These are phyloP conservation scores for Keqinozyma sinolaborantium DNA, from an alignment of 1,139 yeast genomes.

Conservation along the genomic window DNA sequence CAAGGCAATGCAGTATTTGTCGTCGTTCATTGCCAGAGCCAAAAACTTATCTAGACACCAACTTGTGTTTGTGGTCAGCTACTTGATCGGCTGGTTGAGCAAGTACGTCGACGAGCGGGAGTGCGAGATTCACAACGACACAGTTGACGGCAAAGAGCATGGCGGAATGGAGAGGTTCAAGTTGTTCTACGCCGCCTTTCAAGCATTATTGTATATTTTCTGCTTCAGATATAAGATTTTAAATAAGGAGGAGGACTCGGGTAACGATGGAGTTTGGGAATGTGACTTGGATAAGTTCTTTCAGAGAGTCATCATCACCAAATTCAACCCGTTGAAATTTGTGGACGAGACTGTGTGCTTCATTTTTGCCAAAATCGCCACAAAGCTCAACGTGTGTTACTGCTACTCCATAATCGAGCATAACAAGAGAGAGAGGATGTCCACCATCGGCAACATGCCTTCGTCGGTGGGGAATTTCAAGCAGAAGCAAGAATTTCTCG, in stretches of 20 bases:
- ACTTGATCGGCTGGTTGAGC: constrained; percentile 79
- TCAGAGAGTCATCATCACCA: constrained; percentile 80
- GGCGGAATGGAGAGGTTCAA: constrained; percentile 80
- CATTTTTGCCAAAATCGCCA: constrained; percentile 91
- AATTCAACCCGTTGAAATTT: constrained; percentile 89
- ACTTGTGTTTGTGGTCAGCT: constrained; percentile 72
- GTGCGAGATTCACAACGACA: constrained; percentile 60
- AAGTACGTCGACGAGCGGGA: constrained; percentile 82
- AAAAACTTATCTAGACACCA: constrained; percentile 67
- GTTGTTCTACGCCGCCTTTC: constrained; percentile 89
- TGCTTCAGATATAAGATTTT: constrained; percentile 78
- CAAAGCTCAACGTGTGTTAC: constrained; percentile 84
- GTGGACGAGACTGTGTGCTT: constrained; percentile 92
- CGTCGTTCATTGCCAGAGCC: constrained; percentile 91
- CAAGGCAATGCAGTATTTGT: constrained; percentile 87
- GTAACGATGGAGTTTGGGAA: constrained; percentile 59
- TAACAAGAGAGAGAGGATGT: constrained; percentile 66
- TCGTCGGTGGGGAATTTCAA: constrained; percentile 39
- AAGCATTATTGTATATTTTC: constrained; percentile 84
- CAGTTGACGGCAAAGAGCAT: constrained; percentile 13
- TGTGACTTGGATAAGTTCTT: constrained; percentile 80
- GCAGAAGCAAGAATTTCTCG: constrained; percentile 75
- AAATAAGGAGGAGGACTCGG: constrained; percentile 24
- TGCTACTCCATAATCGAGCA: constrained; percentile 92
- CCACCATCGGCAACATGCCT: constrained; percentile 30